Conservation (phyloP, 2,329 filamentous ascomycete genomes). For the Alternaria gansuensis region DNA sequence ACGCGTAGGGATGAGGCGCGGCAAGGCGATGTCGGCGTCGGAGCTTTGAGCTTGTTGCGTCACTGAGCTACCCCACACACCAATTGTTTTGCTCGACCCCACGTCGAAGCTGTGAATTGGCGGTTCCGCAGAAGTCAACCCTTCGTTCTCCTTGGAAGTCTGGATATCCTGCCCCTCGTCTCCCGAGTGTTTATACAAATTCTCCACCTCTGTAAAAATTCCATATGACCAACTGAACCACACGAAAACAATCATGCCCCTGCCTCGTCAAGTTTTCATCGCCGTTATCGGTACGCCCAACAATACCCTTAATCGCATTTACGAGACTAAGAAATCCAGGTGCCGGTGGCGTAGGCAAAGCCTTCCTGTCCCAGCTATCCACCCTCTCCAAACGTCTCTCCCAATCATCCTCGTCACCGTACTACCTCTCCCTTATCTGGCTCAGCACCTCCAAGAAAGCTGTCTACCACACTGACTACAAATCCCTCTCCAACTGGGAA, state of each 20-base stretch:
- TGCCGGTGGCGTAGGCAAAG: conserved; percentile 90
- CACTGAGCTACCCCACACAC: conserved; percentile 33
- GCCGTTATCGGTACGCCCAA: conserved; percentile 56
- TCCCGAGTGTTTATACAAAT: conserved; percentile 2
- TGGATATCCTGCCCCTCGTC: not conserved
- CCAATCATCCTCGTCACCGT: conserved; percentile 63
- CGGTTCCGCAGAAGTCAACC: conserved; percentile 19
- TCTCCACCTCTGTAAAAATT: not conserved
- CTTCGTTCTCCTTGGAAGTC: not conserved
- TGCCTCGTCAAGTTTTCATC: conserved; percentile 57
- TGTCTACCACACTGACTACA: conserved; percentile 77
- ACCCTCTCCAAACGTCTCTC: conserved; percentile 69
- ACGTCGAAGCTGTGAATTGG: conserved; percentile 23
- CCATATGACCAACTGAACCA: conserved; percentile 10
- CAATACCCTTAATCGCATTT: not conserved
- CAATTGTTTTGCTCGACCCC: conserved; percentile 31
- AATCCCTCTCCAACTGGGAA: conserved; percentile 69
- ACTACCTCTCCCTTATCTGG: conserved; percentile 80
- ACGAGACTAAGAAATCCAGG: conserved; percentile 61
- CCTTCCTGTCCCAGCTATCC: conserved; percentile 85
- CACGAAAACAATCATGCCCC: conserved; percentile 48
- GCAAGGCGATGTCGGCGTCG: conserved; percentile 40
- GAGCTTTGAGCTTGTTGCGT: conserved; percentile 29
- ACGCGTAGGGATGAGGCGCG: conserved; percentile 16
- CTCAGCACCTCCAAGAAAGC: conserved; percentile 86